Evolutionary conservation across 2,329 filamentous ascomycete genomes (phyloP), one percentile per base, ranked within the genome.

Genomic region (Gliomastix tumulicola): DNA sequence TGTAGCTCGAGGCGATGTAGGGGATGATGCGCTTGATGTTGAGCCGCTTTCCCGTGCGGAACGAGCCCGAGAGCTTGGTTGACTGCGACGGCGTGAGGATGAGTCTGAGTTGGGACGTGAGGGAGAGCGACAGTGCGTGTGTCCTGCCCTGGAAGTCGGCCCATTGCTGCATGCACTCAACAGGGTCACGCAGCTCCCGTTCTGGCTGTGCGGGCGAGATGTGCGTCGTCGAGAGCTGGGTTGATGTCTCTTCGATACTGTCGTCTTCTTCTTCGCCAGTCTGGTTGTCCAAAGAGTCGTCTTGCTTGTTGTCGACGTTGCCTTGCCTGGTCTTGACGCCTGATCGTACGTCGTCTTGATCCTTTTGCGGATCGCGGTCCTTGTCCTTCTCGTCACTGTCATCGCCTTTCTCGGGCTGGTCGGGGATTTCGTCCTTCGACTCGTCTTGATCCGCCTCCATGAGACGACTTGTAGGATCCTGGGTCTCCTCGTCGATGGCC

Each of bases 11-110:
- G 2, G 94, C 92, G 49, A 99, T 97, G 65, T 98, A 99, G 0
- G 94, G 92, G 51, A 99, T 98, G 63, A 99, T 98, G 49, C 90
- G 88, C 64, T 97, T 97, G 69, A 99, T 95, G 63, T 97, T 98
- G 50, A 99, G 86, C 1, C 92, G 84, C 60, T 99, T 98, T 44
- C 92, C 92, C 0, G 92, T 98, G 48, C 92, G 86, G 74, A 94
- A 97, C 48, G 94, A 88, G 30, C 92, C 92, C 3, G 90, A 89
- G 43, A 98, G 84, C 55, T 97, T 98, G 25, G 92, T 97, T 2
- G 90, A 89, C 36, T 94, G 82, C 0, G 90, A 97, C 1, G 94
- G 92, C 0, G 87, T 87, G 27, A 99, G 81, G 50, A 99, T 97
- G 12, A 99, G 79, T 19, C 92, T 88, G 15, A 99, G 81, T 54